Percentiles rank a stretch among this genome's conserved stretches.
Evolutionary conservation across 805 yeast genomes (phyloP).

Genomic region (Candida krabiensis): DNA sequence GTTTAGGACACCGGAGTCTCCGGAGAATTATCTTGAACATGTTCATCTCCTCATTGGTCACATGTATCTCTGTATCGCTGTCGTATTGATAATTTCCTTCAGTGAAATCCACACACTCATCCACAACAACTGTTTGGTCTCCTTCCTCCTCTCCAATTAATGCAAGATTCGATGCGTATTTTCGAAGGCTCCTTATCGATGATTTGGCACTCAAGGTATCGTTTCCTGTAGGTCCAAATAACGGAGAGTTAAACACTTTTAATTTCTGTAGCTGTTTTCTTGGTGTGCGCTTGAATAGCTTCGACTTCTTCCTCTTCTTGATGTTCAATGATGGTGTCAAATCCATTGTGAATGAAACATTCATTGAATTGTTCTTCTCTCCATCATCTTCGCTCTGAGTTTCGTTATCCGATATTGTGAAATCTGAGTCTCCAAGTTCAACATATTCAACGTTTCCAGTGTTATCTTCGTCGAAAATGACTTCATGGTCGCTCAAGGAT

Average conservation of each 20-base stretch:
- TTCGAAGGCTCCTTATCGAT: conserved; percentile 20
- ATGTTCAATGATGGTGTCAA: conserved; percentile 27
- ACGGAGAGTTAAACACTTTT: conserved; percentile 25
- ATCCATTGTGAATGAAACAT: conserved; percentile 31
- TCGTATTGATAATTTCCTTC: conserved; percentile 2
- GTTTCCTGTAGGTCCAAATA: conserved; percentile 2
- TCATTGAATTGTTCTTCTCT: conserved; percentile 25
- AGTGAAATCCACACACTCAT: background rate
- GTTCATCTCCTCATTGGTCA: conserved; percentile 26
- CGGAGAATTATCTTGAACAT: conserved; percentile 26
- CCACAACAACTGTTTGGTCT: conserved; percentile 3
- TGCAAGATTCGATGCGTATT: conserved; percentile 22
- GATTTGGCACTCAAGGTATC: conserved; percentile 7
- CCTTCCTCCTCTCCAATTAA: conserved; percentile 21
- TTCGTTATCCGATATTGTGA: conserved; percentile 21
- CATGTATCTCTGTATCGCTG: conserved; percentile 12
- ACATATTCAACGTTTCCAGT: conserved; percentile 27
- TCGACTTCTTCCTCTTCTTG: conserved; percentile 26
- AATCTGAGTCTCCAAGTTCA: conserved; percentile 31
- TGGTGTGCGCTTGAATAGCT: conserved; percentile 26
- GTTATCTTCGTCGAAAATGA: conserved; percentile 20
- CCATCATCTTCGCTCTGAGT: conserved; percentile 19
- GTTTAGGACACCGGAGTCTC: conserved; percentile 27
- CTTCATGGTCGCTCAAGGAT: conserved; percentile 18
- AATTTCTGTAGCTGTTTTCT: conserved; percentile 25